Base-by-base conservation (phyloP, 768 basidiomycete species). In the Suillus subluteus region DNA sequence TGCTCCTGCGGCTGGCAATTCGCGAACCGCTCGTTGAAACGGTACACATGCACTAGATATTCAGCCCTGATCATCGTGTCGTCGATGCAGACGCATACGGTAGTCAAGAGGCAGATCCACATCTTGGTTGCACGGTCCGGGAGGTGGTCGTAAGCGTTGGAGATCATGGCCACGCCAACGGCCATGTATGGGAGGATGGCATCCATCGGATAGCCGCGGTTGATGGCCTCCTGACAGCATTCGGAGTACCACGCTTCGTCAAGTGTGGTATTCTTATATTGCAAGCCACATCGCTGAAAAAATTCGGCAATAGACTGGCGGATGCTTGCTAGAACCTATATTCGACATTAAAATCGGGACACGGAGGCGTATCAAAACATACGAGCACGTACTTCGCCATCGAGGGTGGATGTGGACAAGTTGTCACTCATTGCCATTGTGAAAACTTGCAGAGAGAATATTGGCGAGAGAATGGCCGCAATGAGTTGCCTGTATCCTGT, bases 31-130 rank as follows among this genome's bases (percentile, higher is more conserved):
- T 75, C 70, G 30, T 76, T 77, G 72, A 84, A 84, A 15, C 67
- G 64, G 12, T 75, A 73, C 15, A 82, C 68, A 26, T 66, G 43
- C 54, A 69, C 43, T 46, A 73, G 67, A 6, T 67, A 68, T 21
- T 66, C 61, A 59, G 79, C 76, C 18, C 68, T 65, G 2, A 70
- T 67, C 21, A 75, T 70, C 2, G 67, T 62, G 66, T 84, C 82
- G 67, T 85, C 83, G 37, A 79, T 65, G 50, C 70, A 79, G 59
- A 78, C 76, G n/a, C 73, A 62, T 55, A 75, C 79, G 0, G 81
- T 75, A 1, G 82, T 83, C 67, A 76, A 81, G 4, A 81, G 66
- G 3, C 80, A 74, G n/a, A 80, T 76, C 66, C 76, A 73, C 7
- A 80, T 73, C 59, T 73, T 73, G 1, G 74, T 73, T 11, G 74